These are phyloP conservation scores for Taxillus chinensis DNA, from an alignment of 164 flowering plant genomes.

Conservation along the genomic window DNA sequence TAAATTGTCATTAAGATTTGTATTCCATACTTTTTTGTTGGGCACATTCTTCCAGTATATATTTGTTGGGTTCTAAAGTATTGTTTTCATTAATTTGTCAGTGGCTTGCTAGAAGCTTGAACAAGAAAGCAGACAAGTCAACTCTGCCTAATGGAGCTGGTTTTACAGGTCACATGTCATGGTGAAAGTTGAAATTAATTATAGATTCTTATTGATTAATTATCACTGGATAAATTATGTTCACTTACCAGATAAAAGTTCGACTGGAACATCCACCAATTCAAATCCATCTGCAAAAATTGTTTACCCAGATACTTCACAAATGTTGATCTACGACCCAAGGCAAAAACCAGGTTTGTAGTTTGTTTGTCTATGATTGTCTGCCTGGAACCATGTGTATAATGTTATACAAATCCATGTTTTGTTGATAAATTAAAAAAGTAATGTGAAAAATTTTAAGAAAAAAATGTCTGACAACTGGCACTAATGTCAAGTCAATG, in stretches of 20 bases:
- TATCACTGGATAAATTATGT: neutral
- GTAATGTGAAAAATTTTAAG: too few species aligned
- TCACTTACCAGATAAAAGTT: conserved; percentile 31
- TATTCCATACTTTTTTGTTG: neutral
- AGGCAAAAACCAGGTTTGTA: conserved; percentile 54
- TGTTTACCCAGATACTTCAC: conserved; percentile 60
- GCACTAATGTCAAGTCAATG: too few species aligned
- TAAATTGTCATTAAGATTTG: neutral
- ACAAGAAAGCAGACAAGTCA: conserved; percentile 55
- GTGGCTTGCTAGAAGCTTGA: conserved; percentile 73
- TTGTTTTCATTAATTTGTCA: conserved; percentile 16
- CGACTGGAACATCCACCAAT: conserved; percentile 26
- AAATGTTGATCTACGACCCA: conserved; percentile 72
- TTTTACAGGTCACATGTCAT: conserved; percentile 28
- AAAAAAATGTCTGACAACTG: too few species aligned
- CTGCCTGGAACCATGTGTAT: too few species aligned
- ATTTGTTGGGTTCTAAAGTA: neutral
- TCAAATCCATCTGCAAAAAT: conserved; percentile 38
- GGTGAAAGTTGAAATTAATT: neutral
- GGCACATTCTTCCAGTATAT: neutral
- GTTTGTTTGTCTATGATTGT: neutral
- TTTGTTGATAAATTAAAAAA: too few species aligned
- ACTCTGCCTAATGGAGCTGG: conserved; percentile 39
- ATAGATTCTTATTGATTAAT: neutral
- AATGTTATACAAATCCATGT: too few species aligned